Evolutionary conservation across 371 early-diverging fungal genomes (phyloP).

Genomic region (Mortierella sp.): DNA sequence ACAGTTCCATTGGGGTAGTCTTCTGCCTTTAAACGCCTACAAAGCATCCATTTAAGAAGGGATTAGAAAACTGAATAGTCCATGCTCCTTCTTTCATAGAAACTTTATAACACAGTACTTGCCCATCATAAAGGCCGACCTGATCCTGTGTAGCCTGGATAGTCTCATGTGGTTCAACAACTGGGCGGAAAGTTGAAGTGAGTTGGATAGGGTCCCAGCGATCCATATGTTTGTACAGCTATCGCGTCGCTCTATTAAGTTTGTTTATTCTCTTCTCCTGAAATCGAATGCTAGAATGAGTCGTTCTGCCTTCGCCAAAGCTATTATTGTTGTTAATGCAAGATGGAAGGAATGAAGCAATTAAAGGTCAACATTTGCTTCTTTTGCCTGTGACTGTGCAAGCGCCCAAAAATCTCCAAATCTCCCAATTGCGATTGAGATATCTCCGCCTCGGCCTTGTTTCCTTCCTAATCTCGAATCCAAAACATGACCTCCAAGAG

Average conservation of each 20-base stretch:
- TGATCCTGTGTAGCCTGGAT: slow-evolving; percentile 70
- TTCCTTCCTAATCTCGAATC: background rate
- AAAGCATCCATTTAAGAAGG: background rate
- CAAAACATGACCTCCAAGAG: slow-evolving; percentile 24
- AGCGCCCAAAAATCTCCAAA: background rate
- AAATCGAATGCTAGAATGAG: background rate
- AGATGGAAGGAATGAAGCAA: background rate
- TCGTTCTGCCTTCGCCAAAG: background rate
- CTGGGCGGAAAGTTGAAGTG: slow-evolving; percentile 71
- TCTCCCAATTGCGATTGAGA: background rate
- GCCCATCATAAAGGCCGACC: slow-evolving; percentile 83
- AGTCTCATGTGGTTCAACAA: slow-evolving; percentile 66
- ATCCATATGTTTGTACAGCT: slow-evolving; percentile 54
- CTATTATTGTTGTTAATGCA: too few relatives aligned
- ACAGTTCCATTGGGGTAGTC: slow-evolving; percentile 81
- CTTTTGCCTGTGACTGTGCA: slow-evolving; percentile 16
- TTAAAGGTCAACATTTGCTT: too few relatives aligned
- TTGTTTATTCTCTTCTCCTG: background rate
- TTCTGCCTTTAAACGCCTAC: slow-evolving; percentile 60
- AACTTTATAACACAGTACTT: slow-evolving; percentile 13
- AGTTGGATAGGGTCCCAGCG: slow-evolving; percentile 66
- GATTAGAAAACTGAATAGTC: background rate
- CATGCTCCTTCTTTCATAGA: background rate
- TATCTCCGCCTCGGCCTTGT: background rate
- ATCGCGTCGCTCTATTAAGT: background rate